Evolutionary conservation across 352 stramenopile species (phyloP).

Genomic region (Phytophthora ramorum): DNA sequence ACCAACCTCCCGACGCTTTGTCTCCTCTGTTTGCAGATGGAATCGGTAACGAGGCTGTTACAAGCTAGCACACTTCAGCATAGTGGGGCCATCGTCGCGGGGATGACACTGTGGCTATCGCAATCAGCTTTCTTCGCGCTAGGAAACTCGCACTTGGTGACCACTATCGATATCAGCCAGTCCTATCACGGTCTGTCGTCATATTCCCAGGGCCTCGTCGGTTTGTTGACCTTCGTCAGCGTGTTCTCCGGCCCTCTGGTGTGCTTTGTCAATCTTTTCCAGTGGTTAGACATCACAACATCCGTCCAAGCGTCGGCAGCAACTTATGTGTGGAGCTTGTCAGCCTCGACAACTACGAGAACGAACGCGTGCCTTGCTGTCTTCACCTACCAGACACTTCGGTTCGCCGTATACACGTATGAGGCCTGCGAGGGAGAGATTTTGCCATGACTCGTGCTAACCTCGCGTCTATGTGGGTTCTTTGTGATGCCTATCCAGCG

Average conservation of each 20-base stretch:
- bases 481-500: constrained; percentile 36
- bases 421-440: constrained; percentile 6
- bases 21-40: constrained; percentile 59
- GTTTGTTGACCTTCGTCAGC: constrained; percentile 74
- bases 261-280: constrained; percentile 51
- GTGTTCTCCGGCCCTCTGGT: constrained; percentile 81
- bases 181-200: constrained; percentile 80
- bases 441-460: constrained; percentile 4
- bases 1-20: constrained; percentile 67
- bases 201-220: constrained; percentile 88
- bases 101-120: constrained; percentile 55
- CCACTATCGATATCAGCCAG: constrained; percentile 90
- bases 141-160: constrained; percentile 90
- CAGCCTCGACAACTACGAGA: constrained; percentile 2
- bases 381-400: constrained; percentile 65
- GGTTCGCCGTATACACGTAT: constrained; percentile 76
- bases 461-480: not conserved
- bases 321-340: not conserved
- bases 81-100: constrained; percentile 23
- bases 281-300: constrained; percentile 42
- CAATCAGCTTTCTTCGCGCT: constrained; percentile 85
- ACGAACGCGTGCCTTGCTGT: constrained; percentile 37
- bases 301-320: constrained; percentile 2
- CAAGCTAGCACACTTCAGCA: constrained; percentile 5
- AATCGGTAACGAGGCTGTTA: constrained; percentile 37